Base-by-base conservation (phyloP, 257 asterid species). In the Misopates orontium region DNA sequence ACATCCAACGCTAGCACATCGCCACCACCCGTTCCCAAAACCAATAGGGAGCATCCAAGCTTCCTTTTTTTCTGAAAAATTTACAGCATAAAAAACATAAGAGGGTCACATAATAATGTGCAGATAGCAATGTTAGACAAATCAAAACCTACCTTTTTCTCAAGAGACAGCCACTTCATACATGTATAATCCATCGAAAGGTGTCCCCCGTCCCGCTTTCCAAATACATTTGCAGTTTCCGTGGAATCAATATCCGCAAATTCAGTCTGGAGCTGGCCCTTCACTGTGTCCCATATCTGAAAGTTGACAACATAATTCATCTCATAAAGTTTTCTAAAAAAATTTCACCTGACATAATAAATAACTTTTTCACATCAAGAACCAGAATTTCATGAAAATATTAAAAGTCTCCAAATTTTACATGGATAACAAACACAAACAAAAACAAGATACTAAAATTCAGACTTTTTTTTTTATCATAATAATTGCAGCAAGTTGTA, bases 261-360 rank as follows among this genome's bases (percentile, higher is more conserved):
- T 75, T 93, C 99, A 10, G 95, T 77, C 78, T 90, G 99, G 45
- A 93, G 67, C 79, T 86, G 96, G 77, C 96, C 95, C 72, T 90
- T 93, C 49, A 62, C 87, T 0, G 99, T 88, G 82, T 93, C 96
- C 95, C 99, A 90, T 81, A 90, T 82, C 99, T 93, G 86, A 56
- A 69, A 56, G 64, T 53, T 15, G 31, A 63, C 71, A 60, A 63
- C 73, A n/a, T 51, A 53, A 62, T 71, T 50, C 70, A 58, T 28
- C 45, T 12, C 8, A 10, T 19, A 62, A 60, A 64, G 18, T 17
- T 25, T 32, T 53, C 17, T 32, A 16, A 3, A 45, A 28, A 16
- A 54, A 32, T n/a, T n/a, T n/a, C n/a, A n/a, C n/a, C n/a, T n/a
- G n/a, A n/a, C n/a, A n/a, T n/a, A n/a, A n/a, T n/a, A n/a, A n/a